Evolutionary conservation across 441 rosid species (phyloP), one percentile per base, ranked within the genome.

Genomic region (Adansonia rubrostipa): DNA sequence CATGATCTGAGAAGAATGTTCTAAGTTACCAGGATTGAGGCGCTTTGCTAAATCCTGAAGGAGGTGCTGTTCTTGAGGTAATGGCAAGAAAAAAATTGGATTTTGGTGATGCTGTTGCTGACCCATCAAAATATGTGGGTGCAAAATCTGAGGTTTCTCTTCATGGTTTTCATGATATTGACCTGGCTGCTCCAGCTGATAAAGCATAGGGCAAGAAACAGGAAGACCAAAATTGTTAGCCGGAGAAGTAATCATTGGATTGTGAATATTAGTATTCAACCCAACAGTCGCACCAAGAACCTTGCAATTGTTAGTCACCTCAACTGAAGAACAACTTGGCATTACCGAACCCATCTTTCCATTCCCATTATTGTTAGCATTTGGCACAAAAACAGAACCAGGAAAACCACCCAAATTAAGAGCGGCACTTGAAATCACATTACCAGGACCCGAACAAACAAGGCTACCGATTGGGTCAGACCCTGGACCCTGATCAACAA

Each of bases 41-140:
- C 90, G 81, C 82, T 87, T 90, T 9, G 77, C 80, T 54, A 77
- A 87, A 58, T 85, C 85, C 76, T 85, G 89, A 64, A 84, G 84
- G 22, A 82, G 80, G 24, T 79, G 82, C 33, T 80, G 82, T 57
- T 83, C 81, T 65, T 79, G 83, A 19, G 83, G 68, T 10, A 85
- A 47, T 11, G 89, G 90, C 71, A 87, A 65, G 79, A 85, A 79
- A 57, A 85, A 71, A 71, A 75, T 84, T 3, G 87, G 86, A 70
- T 81, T 84, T 78, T 86, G 89, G 4, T 71, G 48, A 74, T 22
- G 78, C 75, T 80, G 90, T 42, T 84, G 84, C 73, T 83, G 86
- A 75, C 70, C 82, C 78, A 72, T 78, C 63, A 83, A 33, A 50
- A 79, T 50, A 71, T 84, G 89, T 1, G 86, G 84, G 73, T 81